phyloP scores from a whole-genome alignment of 345 rosid genomes.

The Hibiscus syriacus region DNA sequence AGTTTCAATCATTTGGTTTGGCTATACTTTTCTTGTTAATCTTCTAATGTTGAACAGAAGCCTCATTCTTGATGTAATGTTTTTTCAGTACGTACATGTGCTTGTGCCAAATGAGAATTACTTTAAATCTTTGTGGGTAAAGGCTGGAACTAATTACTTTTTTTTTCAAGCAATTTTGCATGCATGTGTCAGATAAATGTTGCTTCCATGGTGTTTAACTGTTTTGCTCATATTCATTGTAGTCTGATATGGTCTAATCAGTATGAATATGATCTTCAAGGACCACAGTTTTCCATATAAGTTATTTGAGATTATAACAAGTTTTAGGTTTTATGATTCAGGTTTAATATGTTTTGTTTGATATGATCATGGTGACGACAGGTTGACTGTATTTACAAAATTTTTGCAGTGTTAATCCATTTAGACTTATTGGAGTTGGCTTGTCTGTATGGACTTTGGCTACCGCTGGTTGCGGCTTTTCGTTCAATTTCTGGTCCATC shows the following conservation, averaged over 20 bases:
- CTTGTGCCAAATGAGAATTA: background rate
- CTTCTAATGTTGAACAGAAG: background rate
- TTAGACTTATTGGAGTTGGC: conserved; percentile 93
- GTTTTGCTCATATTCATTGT: background rate
- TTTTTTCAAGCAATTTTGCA: background rate
- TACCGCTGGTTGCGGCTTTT: conserved; percentile 66
- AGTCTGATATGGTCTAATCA: background rate
- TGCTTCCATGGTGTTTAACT: background rate
- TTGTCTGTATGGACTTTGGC: conserved; percentile 84
- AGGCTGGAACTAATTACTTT: background rate
- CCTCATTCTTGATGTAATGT: background rate
- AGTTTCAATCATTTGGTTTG: background rate
- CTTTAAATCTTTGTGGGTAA: background rate
- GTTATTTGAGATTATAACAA: background rate
- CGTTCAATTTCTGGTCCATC: conserved; percentile 89
- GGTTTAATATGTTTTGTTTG: background rate
- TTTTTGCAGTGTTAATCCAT: conserved; percentile 71
- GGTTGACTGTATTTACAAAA: conserved; percentile 1
- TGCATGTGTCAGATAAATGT: background rate
- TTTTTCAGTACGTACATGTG: background rate
- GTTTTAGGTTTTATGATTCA: conserved; percentile 5
- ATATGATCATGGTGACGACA: background rate
- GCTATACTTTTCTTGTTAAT: background rate
- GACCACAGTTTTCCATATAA: background rate
- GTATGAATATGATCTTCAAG: background rate